A percentile compares a stretch with the other conserved stretches of the same genome.
These are phyloP conservation scores for Pichia californica DNA, from an alignment of 805 yeast genomes.

Conservation along the genomic window DNA sequence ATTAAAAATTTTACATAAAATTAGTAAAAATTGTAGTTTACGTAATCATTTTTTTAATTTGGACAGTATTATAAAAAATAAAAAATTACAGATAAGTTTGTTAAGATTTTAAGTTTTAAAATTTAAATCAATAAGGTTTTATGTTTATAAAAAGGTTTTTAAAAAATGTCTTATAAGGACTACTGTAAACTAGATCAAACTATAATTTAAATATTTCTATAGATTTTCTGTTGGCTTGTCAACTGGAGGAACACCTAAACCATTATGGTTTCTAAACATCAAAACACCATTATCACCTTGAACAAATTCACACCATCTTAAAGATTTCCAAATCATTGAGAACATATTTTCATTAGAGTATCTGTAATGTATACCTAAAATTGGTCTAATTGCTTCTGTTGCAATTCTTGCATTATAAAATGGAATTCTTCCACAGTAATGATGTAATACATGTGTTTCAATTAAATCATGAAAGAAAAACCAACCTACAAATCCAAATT, in stretches of 20 bases:
- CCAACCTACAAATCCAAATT: conserved; percentile 53
- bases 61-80: too few species aligned
- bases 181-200: too few species aligned
- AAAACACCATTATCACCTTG: conserved; percentile 61
- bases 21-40: too few species aligned
- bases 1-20: too few species aligned
- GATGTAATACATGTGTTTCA: conserved; percentile 54
- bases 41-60: too few species aligned
- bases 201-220: too few species aligned
- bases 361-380: conserved; percentile 47
- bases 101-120: too few species aligned
- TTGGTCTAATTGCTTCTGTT: conserved; percentile 42
- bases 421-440: conserved; percentile 49
- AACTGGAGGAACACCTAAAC: conserved; percentile 32
- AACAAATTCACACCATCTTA: conserved; percentile 64
- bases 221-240: too few species aligned
- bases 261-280: conserved; percentile 59
- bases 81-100: too few species aligned
- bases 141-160: too few species aligned
- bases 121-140: too few species aligned
- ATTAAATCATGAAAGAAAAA: conserved; percentile 52
- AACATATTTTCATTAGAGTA: conserved; percentile 52
- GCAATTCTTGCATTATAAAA: conserved; percentile 52
- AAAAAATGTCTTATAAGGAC: too few species aligned
- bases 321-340: conserved; percentile 47